Conservation (phyloP, 257 asterid species). For the Eucommia ulmoides region DNA sequence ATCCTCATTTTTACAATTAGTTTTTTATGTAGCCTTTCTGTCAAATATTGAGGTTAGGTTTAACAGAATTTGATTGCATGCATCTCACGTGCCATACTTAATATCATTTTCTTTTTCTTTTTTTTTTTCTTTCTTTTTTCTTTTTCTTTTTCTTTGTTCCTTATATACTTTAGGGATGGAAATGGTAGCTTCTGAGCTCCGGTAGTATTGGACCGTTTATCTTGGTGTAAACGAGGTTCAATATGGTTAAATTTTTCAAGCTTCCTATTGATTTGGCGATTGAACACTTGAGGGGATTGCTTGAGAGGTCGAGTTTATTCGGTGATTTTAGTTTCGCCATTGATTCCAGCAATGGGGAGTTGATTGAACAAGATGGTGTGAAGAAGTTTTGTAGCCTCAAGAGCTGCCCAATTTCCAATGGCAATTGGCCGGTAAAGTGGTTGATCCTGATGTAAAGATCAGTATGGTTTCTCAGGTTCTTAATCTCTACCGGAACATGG, state of each 20-base stretch:
- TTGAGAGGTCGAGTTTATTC: constrained; percentile 53
- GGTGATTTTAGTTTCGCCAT: constrained; percentile 43
- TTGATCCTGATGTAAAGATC: constrained; percentile 55
- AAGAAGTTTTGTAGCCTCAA: constrained; percentile 29
- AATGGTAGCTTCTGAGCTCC: constrained; percentile 66
- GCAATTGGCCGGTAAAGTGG: constrained; percentile 50
- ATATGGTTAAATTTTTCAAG: constrained; percentile 35
- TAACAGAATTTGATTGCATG: too few relatives aligned
- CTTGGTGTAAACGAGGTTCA: constrained; percentile 47
- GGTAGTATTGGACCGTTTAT: constrained; percentile 58
- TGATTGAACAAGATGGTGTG: constrained; percentile 42
- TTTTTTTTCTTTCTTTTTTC: too few relatives aligned
- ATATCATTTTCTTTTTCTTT: too few relatives aligned
- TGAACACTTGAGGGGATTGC: constrained; percentile 57
- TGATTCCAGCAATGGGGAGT: constrained; percentile 64
- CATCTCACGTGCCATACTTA: too few relatives aligned
- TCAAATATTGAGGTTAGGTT: too few relatives aligned
- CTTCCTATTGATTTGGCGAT: constrained; percentile 48
- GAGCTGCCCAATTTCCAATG: constrained; percentile 48
- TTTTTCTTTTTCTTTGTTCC: too few relatives aligned
- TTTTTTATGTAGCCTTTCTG: too few relatives aligned
- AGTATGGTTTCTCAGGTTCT: constrained; percentile 30
- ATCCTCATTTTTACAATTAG: too few relatives aligned
- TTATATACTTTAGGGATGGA: too few relatives aligned
- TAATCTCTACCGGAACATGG: constrained; percentile 43